phyloP scores from a whole-genome alignment of 208 protist species.

The Leishmania braziliensis region DNA sequence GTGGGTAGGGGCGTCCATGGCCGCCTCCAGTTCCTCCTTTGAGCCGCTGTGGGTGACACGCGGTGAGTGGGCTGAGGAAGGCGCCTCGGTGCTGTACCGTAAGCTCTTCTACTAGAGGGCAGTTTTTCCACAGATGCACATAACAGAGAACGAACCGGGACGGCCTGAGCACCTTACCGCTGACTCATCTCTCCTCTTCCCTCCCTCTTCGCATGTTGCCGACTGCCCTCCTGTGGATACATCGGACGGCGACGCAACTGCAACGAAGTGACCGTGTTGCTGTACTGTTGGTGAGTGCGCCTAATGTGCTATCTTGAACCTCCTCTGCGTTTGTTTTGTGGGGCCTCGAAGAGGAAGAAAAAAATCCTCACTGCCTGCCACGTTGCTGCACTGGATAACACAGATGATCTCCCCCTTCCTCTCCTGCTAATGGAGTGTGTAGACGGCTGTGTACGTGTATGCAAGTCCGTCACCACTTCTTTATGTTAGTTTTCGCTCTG shows the following conservation, averaged over 20 bases:
- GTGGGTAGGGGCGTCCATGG: conserved; percentile 81
- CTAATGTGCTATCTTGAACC: background rate
- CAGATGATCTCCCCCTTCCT: background rate
- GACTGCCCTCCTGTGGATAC: background rate
- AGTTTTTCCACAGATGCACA: background rate
- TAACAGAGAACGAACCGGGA: background rate
- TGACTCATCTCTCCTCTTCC: background rate
- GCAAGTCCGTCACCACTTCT: background rate
- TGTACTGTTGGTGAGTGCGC: background rate
- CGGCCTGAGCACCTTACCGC: background rate
- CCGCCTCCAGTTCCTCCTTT: conserved; percentile 78
- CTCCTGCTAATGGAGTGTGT: conserved; percentile 1
- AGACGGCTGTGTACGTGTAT: background rate
- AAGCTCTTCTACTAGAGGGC: conserved; percentile 69
- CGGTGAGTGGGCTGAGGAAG: conserved; percentile 76
- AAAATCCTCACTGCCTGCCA: background rate
- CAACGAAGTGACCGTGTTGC: background rate
- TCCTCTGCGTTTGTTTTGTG: background rate
- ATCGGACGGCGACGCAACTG: background rate
- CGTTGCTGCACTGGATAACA: background rate
- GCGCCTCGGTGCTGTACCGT: conserved; percentile 61
- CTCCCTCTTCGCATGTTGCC: background rate
- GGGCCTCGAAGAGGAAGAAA: background rate
- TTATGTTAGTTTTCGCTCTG: background rate
- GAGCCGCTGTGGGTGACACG: conserved; percentile 78